Evolutionary conservation across 2,329 filamentous ascomycete genomes (phyloP).

Genomic region (Penicillium sp.): DNA sequence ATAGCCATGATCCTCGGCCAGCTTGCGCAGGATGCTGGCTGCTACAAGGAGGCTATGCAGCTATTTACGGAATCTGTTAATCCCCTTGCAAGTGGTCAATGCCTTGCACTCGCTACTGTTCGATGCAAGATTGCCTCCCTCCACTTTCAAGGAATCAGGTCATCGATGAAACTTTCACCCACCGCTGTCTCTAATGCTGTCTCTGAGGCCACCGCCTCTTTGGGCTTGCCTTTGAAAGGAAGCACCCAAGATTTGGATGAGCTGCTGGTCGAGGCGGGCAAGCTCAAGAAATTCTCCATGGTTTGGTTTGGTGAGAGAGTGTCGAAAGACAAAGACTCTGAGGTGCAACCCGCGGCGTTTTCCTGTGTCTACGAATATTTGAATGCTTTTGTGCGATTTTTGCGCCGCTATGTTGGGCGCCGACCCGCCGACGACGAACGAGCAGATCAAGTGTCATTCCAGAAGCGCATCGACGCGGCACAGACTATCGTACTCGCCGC

Average conservation of each 20-base stretch:
- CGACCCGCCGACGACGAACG: constrained; percentile 32
- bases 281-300: constrained; percentile 49
- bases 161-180: constrained; percentile 27
- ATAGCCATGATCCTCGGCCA: constrained; percentile 44
- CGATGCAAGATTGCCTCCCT: constrained; percentile 46
- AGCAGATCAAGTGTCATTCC: constrained; percentile 37
- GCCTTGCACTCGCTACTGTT: constrained; percentile 41
- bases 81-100: constrained; percentile 37
- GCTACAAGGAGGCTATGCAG: constrained; percentile 44
- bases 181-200: constrained; percentile 32
- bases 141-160: constrained; percentile 38
- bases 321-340: constrained; percentile 26
- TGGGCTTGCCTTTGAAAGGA: constrained; percentile 46
- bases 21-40: constrained; percentile 46
- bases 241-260: constrained; percentile 49
- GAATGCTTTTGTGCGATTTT: constrained; percentile 45
- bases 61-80: constrained; percentile 39
- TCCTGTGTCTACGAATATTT: constrained; percentile 42
- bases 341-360: constrained; percentile 27
- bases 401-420: constrained; percentile 48
- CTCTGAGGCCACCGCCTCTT: constrained; percentile 38
- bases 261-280: constrained; percentile 48
- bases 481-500: constrained; percentile 46
- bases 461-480: constrained; percentile 36
- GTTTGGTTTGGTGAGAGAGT: constrained; percentile 40